Base-by-base conservation (phyloP, 2,329 filamentous ascomycete species). In the Fusarium circinatum region DNA sequence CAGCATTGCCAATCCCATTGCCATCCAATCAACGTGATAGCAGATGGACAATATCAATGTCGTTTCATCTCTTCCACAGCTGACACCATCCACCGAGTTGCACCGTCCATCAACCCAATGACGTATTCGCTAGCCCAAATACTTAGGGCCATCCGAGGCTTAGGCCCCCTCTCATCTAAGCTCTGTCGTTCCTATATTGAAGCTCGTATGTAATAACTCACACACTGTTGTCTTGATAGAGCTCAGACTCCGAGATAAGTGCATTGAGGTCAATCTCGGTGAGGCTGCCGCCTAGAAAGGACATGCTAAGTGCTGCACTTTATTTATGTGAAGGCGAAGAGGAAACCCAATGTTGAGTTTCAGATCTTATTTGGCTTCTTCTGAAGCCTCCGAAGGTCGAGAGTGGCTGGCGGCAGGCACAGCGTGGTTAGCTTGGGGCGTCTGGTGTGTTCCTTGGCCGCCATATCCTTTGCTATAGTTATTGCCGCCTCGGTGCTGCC, bases 401-500 rank as follows among this genome's bases (percentile, higher is more conserved):
- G 70, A 68, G 38, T 78, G 80, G 52, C 81, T 76, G 75, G 79
- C 69, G 78, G 82, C 78, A 17, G 82, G 82, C 44, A 79, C 77
- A 8, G 78, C 74, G 68, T 83, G 82, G 58, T 77, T 80, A 57
- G 76, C 71, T 65, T 84, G 82, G 17, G 81, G 81, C 54, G 76
- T 79, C 70, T 84, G 84, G 58, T 86, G 84, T 42, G 84, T 80
- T 61, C 78, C 82, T 65, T 87, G 86, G 36, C 80, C 82, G 58
- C 84, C 83, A 68, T 86, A 87, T 71, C 84, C 86, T 80, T 89
- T 89, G 73, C 83, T 85, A 68, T 88, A 87, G 79, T 86, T 88
- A 75, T 85, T 87, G 73, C 88, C 88, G 77, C 87, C 90, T 65
- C 79, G 74, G 89, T 89, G 78, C 71, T 88, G 87, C 44, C 86